Evolutionary conservation across 2,329 filamentous ascomycete genomes (phyloP).

Genomic region (Calonectria ilicicola): DNA sequence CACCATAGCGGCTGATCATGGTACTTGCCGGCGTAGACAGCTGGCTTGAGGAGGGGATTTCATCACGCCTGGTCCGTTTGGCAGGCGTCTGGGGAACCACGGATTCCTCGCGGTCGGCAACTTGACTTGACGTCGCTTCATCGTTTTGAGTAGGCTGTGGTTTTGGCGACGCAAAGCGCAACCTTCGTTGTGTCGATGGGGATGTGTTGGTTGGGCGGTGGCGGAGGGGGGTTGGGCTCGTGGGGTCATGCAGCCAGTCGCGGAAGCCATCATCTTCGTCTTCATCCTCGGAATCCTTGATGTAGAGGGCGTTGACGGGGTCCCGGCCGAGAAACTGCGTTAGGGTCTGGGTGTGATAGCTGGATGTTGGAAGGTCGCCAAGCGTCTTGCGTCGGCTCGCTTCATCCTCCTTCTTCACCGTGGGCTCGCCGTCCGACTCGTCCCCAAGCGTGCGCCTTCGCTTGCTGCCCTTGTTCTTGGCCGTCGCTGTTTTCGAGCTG

Average conservation of each 20-base stretch:
- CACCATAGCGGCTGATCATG: conserved; percentile 54
- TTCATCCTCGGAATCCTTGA: conserved; percentile 56
- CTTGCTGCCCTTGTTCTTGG: conserved; percentile 34
- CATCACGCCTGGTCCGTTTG: conserved; percentile 45
- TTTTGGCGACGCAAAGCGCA: conserved; percentile 33
- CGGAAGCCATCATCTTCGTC: conserved; percentile 43
- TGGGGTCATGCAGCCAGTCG: conserved; percentile 47
- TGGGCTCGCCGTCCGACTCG: conserved; percentile 30
- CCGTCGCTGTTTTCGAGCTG: conserved; percentile 22
- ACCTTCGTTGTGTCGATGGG: conserved; percentile 25
- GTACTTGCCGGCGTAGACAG: conserved; percentile 54
- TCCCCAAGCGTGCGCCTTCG: conserved; percentile 45
- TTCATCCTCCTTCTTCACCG: conserved; percentile 28
- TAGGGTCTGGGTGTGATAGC: conserved; percentile 56
- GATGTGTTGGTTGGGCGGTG: conserved; percentile 21
- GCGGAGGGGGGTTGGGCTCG: conserved; percentile 42
- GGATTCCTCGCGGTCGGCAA: conserved; percentile 45
- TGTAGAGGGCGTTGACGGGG: conserved; percentile 28
- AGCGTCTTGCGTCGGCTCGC: conserved; percentile 45
- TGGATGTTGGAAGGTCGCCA: conserved; percentile 48
- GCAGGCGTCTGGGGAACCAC: conserved; percentile 58
- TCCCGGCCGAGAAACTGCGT: conserved; percentile 52
- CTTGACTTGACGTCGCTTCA: not conserved
- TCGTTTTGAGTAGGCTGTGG: conserved; percentile 11
- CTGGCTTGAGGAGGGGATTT: conserved; percentile 59